Evolutionary conservation across 1,139 yeast species (phyloP).

Genomic region (Debaryomyces coudertii): DNA sequence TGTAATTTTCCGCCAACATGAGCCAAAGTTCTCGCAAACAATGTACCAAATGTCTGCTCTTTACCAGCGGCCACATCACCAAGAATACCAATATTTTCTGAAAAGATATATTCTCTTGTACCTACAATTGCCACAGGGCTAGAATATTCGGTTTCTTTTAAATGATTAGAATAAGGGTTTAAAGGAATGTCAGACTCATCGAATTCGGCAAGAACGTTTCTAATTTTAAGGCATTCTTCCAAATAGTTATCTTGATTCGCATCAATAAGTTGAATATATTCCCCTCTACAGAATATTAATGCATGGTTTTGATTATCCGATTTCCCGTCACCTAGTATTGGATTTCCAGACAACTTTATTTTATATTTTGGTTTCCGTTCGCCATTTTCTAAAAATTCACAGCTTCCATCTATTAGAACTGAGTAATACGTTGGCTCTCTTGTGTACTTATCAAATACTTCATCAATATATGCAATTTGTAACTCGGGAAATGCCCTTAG

Average conservation of each 20-base stretch:
- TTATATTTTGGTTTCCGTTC: conserved; percentile 98
- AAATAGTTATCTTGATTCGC: conserved; percentile 98
- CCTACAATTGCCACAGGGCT: conserved; percentile 98
- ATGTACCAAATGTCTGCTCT: conserved; percentile 98
- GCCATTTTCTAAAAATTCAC: conserved; percentile 96
- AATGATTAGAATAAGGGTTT: conserved; percentile 73
- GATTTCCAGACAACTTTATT: conserved; percentile 97
- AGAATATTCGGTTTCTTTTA: conserved; percentile 48
- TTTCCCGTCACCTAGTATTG: conserved; percentile 99
- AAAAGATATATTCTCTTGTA: conserved; percentile 98
- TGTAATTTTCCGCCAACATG: conserved; percentile 99
- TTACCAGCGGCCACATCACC: conserved; percentile 99
- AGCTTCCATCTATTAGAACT: conserved; percentile 96
- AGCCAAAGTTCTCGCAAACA: conserved; percentile 95
- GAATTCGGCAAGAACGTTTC: conserved; percentile 96
- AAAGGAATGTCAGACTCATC: conserved; percentile 90
- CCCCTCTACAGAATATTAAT: conserved; percentile 96
- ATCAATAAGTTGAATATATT: conserved; percentile 95
- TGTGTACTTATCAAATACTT: conserved; percentile 89
- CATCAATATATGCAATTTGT: conserved; percentile 97
- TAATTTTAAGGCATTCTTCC: conserved; percentile 97
- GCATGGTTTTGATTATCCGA: conserved; percentile 99
- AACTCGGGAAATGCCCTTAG: conserved; percentile 98
- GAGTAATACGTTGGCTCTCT: conserved; percentile 95
- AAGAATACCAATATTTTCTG: conserved; percentile 96